phyloP scores from a whole-genome alignment of 306 rosid genomes.

The Trifolium pratense region DNA sequence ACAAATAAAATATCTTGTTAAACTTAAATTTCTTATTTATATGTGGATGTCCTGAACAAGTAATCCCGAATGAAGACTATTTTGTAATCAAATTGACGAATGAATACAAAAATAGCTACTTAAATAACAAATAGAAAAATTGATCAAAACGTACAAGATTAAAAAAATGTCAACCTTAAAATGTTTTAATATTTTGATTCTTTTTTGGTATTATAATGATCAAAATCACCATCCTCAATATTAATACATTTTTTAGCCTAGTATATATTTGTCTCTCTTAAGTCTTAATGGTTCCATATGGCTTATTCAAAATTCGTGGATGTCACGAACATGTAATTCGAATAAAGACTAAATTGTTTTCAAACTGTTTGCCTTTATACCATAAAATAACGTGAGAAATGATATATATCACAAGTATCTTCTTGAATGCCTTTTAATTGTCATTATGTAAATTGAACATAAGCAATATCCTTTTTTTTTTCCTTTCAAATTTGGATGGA shows the following conservation, averaged over 20 bases:
- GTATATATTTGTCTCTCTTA: background rate
- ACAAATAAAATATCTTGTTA: background rate
- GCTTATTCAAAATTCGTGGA: background rate
- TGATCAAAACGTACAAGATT: background rate
- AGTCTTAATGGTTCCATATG: background rate
- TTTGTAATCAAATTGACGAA: background rate
- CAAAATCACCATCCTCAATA: background rate
- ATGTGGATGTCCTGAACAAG: background rate
- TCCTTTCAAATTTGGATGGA: too few species aligned
- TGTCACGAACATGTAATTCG: background rate
- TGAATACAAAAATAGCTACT: background rate
- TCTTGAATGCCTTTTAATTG: background rate
- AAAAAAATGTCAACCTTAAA: background rate
- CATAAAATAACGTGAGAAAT: background rate
- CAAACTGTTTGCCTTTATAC: background rate
- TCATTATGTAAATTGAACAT: background rate
- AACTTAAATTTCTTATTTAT: too few species aligned
- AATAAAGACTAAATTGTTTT: background rate
- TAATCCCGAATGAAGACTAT: conserved; percentile 1
- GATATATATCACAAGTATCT: background rate
- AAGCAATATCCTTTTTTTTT: too few species aligned
- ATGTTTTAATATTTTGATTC: background rate
- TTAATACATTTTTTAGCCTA: background rate
- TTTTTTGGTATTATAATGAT: background rate
- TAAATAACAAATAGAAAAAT: background rate